Percentiles rank a stretch among this genome's conserved stretches.
Conservation (phyloP, 2,329 filamentous ascomycete genomes). For the Diaporthe ilicicola region DNA sequence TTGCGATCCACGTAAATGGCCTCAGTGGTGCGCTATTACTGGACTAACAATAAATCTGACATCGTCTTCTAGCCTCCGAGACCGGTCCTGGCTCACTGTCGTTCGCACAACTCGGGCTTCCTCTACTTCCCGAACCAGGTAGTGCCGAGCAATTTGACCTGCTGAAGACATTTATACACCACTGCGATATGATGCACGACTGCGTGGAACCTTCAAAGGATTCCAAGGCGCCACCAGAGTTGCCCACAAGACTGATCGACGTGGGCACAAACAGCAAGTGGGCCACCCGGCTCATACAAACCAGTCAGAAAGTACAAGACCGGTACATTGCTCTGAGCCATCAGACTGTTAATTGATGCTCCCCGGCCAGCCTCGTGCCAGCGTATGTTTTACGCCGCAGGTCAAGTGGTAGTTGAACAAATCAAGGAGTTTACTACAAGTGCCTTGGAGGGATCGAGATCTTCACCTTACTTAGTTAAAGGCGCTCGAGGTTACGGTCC, state of each 20-base stretch:
- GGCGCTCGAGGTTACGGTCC: too few relatives aligned
- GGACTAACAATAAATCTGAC: neutral
- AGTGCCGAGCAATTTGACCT: neutral
- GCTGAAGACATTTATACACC: neutral
- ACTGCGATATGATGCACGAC: neutral
- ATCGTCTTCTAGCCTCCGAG: neutral
- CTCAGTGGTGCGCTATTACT: too few relatives aligned
- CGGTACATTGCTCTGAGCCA: too few relatives aligned
- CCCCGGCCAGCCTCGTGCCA: too few relatives aligned
- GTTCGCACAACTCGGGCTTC: neutral
- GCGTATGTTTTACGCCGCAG: too few relatives aligned
- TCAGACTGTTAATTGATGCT: too few relatives aligned
- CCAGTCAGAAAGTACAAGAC: too few relatives aligned
- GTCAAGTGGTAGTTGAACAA: too few relatives aligned
- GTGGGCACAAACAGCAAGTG: constrained; percentile 29
- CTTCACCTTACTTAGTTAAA: too few relatives aligned
- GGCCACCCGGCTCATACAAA: too few relatives aligned
- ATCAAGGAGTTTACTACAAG: too few relatives aligned
- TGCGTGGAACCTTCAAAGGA: neutral
- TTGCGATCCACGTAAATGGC: neutral
- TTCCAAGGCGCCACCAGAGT: neutral
- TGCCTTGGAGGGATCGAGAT: too few relatives aligned
- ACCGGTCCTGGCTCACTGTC: neutral
- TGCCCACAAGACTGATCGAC: constrained; percentile 37
- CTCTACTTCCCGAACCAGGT: neutral